phyloP scores from a whole-genome alignment of 2,329 filamentous ascomycete genomes.

The Aureobasidium pullulans region DNA sequence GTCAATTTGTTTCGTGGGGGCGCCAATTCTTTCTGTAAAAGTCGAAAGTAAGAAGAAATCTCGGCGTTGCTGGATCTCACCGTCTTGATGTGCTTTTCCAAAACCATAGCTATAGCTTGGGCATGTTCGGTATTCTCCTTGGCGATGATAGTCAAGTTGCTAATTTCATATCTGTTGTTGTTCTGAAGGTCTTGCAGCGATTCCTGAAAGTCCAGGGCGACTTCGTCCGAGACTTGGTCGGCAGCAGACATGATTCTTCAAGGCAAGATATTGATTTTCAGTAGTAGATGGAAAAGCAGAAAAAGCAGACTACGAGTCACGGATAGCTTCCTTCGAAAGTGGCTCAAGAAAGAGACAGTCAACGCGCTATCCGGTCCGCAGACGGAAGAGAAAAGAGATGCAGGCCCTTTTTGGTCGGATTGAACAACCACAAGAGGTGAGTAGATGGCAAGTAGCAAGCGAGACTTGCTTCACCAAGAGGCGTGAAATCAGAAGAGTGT shows the following conservation, averaged over 20 bases:
- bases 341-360: constrained; percentile 7
- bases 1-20: constrained; percentile 18
- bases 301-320: constrained; percentile 15
- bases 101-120: constrained; percentile 78
- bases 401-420: background rate
- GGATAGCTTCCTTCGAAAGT: constrained; percentile 12
- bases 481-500: constrained; percentile 23
- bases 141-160: constrained; percentile 93
- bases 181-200: constrained; percentile 84
- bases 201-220: constrained; percentile 90
- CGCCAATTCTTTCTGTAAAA: background rate
- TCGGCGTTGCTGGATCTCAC: constrained; percentile 51
- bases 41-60: background rate
- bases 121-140: constrained; percentile 96
- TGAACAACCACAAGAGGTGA: constrained; percentile 12
- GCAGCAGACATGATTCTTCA: constrained; percentile 18
- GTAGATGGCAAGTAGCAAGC: constrained; percentile 10
- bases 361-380: constrained; percentile 14
- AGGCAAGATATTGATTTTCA: constrained; percentile 21
- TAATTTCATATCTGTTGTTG: constrained; percentile 93
- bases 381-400: background rate
- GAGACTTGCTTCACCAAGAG: constrained; percentile 11
- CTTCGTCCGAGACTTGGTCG: constrained; percentile 71
- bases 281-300: constrained; percentile 3
- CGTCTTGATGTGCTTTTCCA: constrained; percentile 90